These are phyloP conservation scores for Neurospora tetrasperma DNA, from an alignment of 495 filamentous ascomycete species.

Conservation along the genomic window DNA sequence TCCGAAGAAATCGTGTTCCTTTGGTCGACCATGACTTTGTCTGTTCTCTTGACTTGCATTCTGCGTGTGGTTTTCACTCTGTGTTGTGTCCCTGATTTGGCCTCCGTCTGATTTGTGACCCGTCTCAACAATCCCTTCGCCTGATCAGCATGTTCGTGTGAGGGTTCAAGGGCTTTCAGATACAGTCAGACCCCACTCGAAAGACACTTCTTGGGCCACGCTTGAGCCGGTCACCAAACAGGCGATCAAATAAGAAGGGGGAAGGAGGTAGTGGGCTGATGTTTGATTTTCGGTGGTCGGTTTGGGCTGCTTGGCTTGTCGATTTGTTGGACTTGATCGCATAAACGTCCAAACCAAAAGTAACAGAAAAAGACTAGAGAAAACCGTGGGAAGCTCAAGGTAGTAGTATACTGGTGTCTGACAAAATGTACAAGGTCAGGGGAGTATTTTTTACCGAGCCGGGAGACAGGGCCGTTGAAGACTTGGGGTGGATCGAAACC, in stretches of 20 bases:
- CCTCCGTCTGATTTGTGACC: not conserved
- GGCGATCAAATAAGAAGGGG: not conserved
- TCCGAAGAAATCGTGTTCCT: not conserved
- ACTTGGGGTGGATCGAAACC: conserved; percentile 1
- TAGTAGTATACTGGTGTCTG: not conserved
- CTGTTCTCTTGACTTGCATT: not conserved
- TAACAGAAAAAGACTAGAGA: not conserved
- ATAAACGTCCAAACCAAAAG: not conserved
- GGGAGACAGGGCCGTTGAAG: conserved; percentile 14
- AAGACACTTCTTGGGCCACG: not conserved
- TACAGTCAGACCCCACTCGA: not conserved
- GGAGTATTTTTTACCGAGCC: conserved; percentile 9
- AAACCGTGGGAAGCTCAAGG: not conserved
- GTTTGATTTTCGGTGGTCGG: not conserved
- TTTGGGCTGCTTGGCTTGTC: not conserved
- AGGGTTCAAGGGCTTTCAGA: not conserved
- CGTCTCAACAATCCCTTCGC: not conserved
- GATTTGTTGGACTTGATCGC: not conserved
- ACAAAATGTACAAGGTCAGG: conserved; percentile 4
- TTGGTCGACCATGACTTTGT: not conserved
- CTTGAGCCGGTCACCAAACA: not conserved
- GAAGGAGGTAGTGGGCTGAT: not conserved
- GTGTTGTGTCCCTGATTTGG: not conserved
- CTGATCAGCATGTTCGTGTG: not conserved
- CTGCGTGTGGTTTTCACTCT: not conserved